Evolutionary conservation across 805 yeast genomes (phyloP).

Genomic region (Candida morakotiae): DNA sequence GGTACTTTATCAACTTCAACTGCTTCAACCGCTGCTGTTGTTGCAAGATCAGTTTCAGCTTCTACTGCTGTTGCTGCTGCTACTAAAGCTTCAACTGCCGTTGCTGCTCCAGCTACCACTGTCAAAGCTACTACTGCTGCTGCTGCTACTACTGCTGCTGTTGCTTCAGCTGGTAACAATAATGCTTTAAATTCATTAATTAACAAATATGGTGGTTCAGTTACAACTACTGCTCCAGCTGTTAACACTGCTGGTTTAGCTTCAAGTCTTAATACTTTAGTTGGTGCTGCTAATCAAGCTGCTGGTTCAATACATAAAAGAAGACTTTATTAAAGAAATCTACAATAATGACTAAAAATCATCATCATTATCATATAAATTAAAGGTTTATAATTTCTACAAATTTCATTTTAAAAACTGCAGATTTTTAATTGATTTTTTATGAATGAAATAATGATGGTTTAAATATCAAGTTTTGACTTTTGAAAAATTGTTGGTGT

Average conservation of each 20-base stretch:
- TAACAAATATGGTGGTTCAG: slow-evolving; percentile 7
- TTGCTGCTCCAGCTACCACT: slow-evolving; percentile 11
- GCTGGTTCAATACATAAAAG: slow-evolving; percentile 7
- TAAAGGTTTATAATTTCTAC: not conserved
- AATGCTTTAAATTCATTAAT: slow-evolving; percentile 9
- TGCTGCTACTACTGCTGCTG: slow-evolving; percentile 11
- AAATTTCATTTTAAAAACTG: not conserved
- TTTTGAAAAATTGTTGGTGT: too few species aligned
- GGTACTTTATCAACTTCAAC: slow-evolving; percentile 13
- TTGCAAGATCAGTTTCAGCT: slow-evolving; percentile 12
- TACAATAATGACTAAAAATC: not conserved
- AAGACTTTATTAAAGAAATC: slow-evolving; percentile 5
- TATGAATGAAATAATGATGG: too few species aligned
- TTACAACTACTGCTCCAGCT: slow-evolving; percentile 9
- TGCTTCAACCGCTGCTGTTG: slow-evolving; percentile 15
- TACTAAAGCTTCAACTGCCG: slow-evolving; percentile 10
- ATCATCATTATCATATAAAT: not conserved
- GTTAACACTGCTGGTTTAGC: slow-evolving; percentile 8
- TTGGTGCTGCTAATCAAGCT: slow-evolving; percentile 8
- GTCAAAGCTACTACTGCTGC: slow-evolving; percentile 13
- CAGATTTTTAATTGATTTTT: too few species aligned
- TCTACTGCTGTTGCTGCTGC: slow-evolving; percentile 16
- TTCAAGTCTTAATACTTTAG: slow-evolving; percentile 10
- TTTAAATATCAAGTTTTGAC: too few species aligned
- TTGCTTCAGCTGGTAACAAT: slow-evolving; percentile 10